phyloP scores from a whole-genome alignment of 2,329 filamentous ascomycete genomes.

The Teratosphaeria viscida region DNA sequence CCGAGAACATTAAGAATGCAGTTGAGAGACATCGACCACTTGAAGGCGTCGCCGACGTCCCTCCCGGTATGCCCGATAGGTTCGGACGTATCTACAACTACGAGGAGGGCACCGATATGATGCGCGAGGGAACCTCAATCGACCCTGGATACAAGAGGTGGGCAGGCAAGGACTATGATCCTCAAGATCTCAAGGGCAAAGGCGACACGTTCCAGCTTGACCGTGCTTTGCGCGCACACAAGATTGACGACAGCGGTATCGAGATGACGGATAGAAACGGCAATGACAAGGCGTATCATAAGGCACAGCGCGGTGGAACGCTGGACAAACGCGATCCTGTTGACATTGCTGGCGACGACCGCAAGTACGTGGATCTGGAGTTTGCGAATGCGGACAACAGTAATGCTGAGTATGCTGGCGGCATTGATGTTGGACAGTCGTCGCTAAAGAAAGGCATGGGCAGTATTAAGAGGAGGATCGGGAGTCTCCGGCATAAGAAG shows the following conservation, averaged over 20 bases:
- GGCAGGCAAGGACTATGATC: conserved; percentile 58
- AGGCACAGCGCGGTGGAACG: conserved; percentile 18
- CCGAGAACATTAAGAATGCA: conserved; percentile 65
- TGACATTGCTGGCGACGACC: conserved; percentile 24
- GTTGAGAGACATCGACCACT: conserved; percentile 65
- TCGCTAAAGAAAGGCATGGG: conserved; percentile 22
- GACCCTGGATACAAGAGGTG: conserved; percentile 73
- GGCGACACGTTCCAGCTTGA: conserved; percentile 66
- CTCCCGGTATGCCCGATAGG: conserved; percentile 58
- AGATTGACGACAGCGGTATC: conserved; percentile 31
- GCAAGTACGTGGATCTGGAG: conserved; percentile 22
- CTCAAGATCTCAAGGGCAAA: conserved; percentile 72
- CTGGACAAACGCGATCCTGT: conserved; percentile 23
- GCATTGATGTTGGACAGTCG: conserved; percentile 23
- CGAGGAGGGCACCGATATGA: conserved; percentile 75
- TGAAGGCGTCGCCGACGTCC: conserved; percentile 68
- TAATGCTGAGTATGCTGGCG: conserved; percentile 7
- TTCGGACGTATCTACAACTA: conserved; percentile 65
- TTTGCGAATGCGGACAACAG: conserved; percentile 6
- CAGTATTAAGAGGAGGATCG: conserved; percentile 38
- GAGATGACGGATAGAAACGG: conserved; percentile 34
- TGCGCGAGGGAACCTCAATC: conserved; percentile 57
- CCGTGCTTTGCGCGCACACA: conserved; percentile 52
- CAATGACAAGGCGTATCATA: conserved; percentile 28
- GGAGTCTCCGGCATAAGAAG: conserved; percentile 33